Percentiles rank a stretch among this genome's conserved stretches.
Conservation (phyloP, 192 early-diverging fungal species). For the Lobosporangium transversale region DNA sequence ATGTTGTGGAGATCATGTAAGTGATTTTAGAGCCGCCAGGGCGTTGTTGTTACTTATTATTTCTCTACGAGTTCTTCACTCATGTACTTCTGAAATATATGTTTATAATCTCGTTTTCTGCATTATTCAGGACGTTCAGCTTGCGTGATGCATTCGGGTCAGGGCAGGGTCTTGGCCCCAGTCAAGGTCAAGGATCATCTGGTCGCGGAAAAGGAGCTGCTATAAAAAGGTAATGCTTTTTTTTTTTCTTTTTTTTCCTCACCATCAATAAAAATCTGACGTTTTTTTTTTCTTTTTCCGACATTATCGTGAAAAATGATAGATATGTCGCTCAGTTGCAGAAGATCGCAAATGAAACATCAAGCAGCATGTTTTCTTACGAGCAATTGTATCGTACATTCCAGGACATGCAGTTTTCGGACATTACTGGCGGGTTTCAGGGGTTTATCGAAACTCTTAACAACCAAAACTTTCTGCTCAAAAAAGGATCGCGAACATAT, state of each 20-base stretch:
- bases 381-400: slow-evolving; percentile 69
- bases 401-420: slow-evolving; percentile 52
- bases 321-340: slow-evolving; percentile 72
- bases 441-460: slow-evolving; percentile 78
- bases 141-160: slow-evolving; percentile 18
- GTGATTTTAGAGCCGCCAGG: too few relatives aligned
- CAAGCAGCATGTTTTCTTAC: slow-evolving; percentile 73
- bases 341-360: slow-evolving; percentile 62
- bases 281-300: neutral
- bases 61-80: too few relatives aligned
- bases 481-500: slow-evolving; percentile 73
- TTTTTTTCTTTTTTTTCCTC: neutral
- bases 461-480: slow-evolving; percentile 77
- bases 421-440: slow-evolving; percentile 66
- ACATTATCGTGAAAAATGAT: neutral
- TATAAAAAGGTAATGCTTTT: slow-evolving; percentile 18
- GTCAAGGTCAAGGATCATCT: slow-evolving; percentile 14
- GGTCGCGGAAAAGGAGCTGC: slow-evolving; percentile 25
- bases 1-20: slow-evolving; percentile 86
- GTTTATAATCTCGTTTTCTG: neutral
- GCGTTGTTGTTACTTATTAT: too few relatives aligned
- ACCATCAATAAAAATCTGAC: too few relatives aligned
- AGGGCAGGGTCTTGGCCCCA: neutral
- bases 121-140: slow-evolving; percentile 34
- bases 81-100: too few relatives aligned